A percentile compares a stretch with the other conserved stretches of the same genome.
Evolutionary conservation across 495 filamentous ascomycete species (phyloP).

Genomic region (Chaetomium tenue): DNA sequence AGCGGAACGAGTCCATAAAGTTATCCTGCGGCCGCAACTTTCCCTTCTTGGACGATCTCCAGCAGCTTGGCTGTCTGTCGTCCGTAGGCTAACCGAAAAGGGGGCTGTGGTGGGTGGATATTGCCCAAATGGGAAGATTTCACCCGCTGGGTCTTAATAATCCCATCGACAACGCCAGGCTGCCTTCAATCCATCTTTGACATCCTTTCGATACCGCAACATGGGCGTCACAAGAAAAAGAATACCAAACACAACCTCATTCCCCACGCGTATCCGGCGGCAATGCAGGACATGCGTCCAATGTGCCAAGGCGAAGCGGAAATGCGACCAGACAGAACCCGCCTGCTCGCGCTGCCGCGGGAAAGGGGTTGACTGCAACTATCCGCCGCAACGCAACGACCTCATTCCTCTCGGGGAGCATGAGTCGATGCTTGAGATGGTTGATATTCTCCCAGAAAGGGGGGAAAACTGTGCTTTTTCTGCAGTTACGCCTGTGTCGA

Average conservation of each 20-base stretch:
- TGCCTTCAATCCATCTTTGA: too few relatives aligned
- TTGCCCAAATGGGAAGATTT: not conserved
- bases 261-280: conserved; percentile 31
- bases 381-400: conserved; percentile 22
- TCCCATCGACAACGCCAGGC: not conserved
- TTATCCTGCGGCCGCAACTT: not conserved
- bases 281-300: conserved; percentile 43
- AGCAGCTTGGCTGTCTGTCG: not conserved
- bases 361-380: conserved; percentile 39
- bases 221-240: not conserved
- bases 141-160: not conserved
- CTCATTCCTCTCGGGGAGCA: not conserved
- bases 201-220: not conserved
- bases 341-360: conserved; percentile 42
- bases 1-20: not conserved
- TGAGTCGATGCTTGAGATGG: not conserved
- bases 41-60: not conserved
- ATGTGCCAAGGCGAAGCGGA: conserved; percentile 46
- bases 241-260: not conserved
- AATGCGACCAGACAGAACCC: conserved; percentile 46
- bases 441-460: not conserved
- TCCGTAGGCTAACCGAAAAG: not conserved
- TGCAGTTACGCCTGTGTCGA: not conserved
- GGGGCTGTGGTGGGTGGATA: not conserved
- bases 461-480: not conserved